Conservation (phyloP, 805 yeast species). For the Lipomyces starkeyi region DNA sequence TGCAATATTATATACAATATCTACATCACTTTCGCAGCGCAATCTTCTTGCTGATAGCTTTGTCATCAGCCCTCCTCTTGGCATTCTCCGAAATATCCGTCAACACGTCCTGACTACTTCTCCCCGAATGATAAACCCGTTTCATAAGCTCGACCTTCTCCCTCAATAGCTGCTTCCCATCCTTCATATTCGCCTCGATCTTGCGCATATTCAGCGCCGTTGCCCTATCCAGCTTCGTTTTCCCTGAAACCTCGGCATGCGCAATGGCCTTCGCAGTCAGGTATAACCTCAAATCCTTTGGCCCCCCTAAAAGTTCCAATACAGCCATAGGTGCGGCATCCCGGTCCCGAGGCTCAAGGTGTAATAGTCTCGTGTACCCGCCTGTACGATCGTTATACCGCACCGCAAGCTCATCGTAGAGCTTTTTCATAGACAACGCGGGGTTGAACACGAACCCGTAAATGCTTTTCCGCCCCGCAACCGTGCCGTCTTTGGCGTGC, state of each 20-base stretch:
- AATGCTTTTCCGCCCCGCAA: conserved; percentile 42
- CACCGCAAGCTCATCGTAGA: conserved; percentile 66
- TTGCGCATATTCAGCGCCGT: conserved; percentile 64
- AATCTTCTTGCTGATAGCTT: not conserved
- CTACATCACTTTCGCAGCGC: not conserved
- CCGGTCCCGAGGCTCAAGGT: conserved; percentile 82
- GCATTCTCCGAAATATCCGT: conserved; percentile 10
- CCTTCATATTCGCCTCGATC: conserved; percentile 53
- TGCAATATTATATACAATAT: not conserved
- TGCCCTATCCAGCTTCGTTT: conserved; percentile 54
- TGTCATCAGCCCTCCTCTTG: conserved; percentile 2
- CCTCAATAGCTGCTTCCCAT: conserved; percentile 61
- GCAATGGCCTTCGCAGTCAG: conserved; percentile 82
- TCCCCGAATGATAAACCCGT: conserved; percentile 46
- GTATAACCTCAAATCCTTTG: conserved; percentile 75
- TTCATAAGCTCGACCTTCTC: conserved; percentile 67
- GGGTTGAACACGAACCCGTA: conserved; percentile 56
- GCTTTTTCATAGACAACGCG: conserved; percentile 61
- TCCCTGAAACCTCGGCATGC: conserved; percentile 69
- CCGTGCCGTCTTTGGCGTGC: conserved; percentile 54
- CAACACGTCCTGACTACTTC: conserved; percentile 11
- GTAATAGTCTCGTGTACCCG: conserved; percentile 86
- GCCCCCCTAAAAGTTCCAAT: conserved; percentile 81
- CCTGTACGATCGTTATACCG: conserved; percentile 69
- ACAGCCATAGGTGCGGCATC: conserved; percentile 92